Base-by-base conservation (phyloP, 208 protist species). In the Leptomonas seymouri region DNA sequence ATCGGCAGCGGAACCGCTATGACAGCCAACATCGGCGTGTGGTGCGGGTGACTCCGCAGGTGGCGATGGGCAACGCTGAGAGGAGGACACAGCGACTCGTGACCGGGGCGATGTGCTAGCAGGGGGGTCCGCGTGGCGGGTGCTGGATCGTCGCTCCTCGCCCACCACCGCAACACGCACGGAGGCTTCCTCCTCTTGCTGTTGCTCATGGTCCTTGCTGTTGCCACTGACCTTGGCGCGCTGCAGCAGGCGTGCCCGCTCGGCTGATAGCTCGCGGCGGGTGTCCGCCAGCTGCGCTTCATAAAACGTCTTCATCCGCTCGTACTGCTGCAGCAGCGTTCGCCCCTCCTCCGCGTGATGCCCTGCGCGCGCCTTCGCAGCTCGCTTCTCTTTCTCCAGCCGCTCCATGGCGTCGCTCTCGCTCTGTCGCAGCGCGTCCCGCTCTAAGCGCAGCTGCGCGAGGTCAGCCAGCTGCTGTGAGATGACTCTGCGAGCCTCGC, bases 281-380 rank as follows among this genome's bases (percentile, higher is more conserved):
- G 90, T 74, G 75, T 95, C 90, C 2, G 86, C 84, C 49, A 95
- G 69, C 75, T 93, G 84, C 12, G 82, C 63, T 50, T 95, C 90
- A 67, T 90, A 92, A 27, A 86, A 82, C 15, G 81, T 79, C 48
- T 86, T 85, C 59, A 89, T 71, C 21, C 87, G 87, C 66, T 88
- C 87, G 60, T 87, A 84, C 76, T 95, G 84, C 20, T 61, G 23
- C 57, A 76, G 78, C 67, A 92, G 71, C 28, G 82, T 82, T 39
- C 61, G 61, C 23, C 90, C 71, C 61, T 92, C 81, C 28, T 84
- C 78, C 16, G 69, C 67, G 65, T 89, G 86, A 48, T 85, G 81
- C 34, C 44, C 55, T n/a, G 82, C 83, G 14, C 69, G 49, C 21
- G 71, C 61, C 59, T 76, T 79, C 3, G 55, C 76, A 23, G 53